Evolutionary conservation across 768 basidiomycete species (phyloP).

Genomic region (Suillus clintonianus): DNA sequence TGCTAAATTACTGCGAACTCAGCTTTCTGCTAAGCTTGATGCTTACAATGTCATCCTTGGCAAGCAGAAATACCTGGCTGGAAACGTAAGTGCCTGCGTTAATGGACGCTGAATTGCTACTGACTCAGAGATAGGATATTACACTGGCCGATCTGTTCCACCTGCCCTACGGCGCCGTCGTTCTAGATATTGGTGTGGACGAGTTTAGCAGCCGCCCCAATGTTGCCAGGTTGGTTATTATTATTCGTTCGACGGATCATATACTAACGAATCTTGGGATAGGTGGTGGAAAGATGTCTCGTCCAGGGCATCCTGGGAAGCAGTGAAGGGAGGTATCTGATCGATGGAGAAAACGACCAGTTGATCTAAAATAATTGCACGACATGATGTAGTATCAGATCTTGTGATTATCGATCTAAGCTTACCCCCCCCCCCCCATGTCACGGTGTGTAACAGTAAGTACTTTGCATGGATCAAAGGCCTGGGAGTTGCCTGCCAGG

Average conservation of each 20-base stretch:
- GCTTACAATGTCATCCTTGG: conserved; percentile 36
- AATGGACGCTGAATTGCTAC: neutral
- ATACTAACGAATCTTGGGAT: neutral
- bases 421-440: neutral
- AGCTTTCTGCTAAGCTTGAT: conserved; percentile 33
- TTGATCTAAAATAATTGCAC: neutral
- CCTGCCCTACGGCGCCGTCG: conserved; percentile 16
- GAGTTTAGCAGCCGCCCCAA: conserved; percentile 19
- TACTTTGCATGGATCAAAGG: too few relatives aligned
- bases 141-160: conserved; percentile 24
- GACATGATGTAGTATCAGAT: neutral
- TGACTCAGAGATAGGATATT: conserved; percentile 9
- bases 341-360: neutral
- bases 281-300: conserved; percentile 54
- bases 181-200: conserved; percentile 13
- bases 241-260: too few relatives aligned
- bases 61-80: conserved; percentile 37
- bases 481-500: too few relatives aligned
- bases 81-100: conserved; percentile 24
- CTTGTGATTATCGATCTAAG: neutral
- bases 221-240: conserved; percentile 16
- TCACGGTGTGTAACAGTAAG: neutral
- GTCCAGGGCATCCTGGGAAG: conserved; percentile 45
- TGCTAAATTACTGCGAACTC: conserved; percentile 24
- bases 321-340: conserved; percentile 38